Evolutionary conservation across 2,329 filamentous ascomycete species (phyloP).

Genomic region (Aureobasidium leucospermi): DNA sequence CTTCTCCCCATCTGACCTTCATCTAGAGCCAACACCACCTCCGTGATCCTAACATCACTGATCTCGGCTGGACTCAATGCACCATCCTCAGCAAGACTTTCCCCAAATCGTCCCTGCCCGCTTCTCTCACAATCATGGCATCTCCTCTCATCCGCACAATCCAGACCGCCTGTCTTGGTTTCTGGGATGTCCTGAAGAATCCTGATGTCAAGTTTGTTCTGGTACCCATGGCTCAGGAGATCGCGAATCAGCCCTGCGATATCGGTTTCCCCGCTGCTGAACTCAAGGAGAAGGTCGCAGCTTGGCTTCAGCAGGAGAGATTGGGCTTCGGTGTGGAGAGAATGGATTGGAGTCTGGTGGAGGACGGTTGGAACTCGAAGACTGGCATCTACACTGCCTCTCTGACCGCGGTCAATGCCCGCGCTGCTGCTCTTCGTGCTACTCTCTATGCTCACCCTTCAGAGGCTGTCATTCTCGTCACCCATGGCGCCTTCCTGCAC

Average conservation of each 20-base stretch:
- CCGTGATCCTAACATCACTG: conserved; percentile 68
- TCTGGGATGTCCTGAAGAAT: background rate
- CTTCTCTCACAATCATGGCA: conserved; percentile 55
- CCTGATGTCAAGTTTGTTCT: conserved; percentile 7
- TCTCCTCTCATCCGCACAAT: conserved; percentile 77
- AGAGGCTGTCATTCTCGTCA: conserved; percentile 14
- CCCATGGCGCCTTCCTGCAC: conserved; percentile 17
- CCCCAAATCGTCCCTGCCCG: conserved; percentile 56
- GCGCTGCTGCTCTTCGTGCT: conserved; percentile 15
- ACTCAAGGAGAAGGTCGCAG: background rate
- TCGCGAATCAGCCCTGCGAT: conserved; percentile 12
- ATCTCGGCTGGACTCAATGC: conserved; percentile 69
- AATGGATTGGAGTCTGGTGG: conserved; percentile 8
- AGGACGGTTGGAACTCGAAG: conserved; percentile 13
- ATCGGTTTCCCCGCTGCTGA: background rate
- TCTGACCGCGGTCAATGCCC: background rate
- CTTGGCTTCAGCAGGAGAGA: background rate
- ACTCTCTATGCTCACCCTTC: conserved; percentile 13
- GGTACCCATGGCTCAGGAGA: conserved; percentile 6
- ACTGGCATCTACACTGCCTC: background rate
- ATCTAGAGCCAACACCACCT: conserved; percentile 30
- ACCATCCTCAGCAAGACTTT: conserved; percentile 54
- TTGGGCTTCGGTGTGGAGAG: background rate
- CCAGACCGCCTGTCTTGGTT: conserved; percentile 52
- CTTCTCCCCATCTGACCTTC: background rate